phyloP scores from a whole-genome alignment of 495 filamentous ascomycete species.

The Coniosporium apollinis region DNA sequence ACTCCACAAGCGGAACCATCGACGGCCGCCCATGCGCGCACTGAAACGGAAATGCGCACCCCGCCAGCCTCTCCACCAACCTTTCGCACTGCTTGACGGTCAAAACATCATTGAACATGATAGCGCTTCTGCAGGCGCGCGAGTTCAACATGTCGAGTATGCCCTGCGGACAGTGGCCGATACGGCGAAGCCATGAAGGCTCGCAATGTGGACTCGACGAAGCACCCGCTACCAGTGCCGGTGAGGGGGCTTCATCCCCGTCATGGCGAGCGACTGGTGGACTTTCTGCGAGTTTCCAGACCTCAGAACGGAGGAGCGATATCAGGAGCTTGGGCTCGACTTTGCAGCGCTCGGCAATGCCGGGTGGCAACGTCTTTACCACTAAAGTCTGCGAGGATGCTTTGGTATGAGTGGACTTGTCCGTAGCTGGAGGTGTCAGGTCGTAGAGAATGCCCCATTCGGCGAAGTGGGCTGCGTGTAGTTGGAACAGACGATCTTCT shows the following conservation, averaged over 20 bases:
- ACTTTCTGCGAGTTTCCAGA: conserved; percentile 32
- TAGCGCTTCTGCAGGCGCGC: conserved; percentile 72
- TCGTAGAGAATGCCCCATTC: conserved; percentile 59
- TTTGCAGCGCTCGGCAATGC: conserved; percentile 60
- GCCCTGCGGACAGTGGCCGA: conserved; percentile 52
- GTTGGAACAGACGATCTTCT: conserved; percentile 40
- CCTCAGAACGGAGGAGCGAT: conserved; percentile 55
- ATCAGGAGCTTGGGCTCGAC: conserved; percentile 50
- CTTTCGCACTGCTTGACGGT: conserved; percentile 44
- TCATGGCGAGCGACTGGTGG: background rate
- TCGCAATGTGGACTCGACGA: background rate
- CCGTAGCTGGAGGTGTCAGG: conserved; percentile 7
- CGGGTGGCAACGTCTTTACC: conserved; percentile 44
- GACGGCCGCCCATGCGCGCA: conserved; percentile 41
- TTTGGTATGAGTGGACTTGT: conserved; percentile 7
- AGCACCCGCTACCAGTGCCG: background rate
- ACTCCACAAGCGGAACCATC: conserved; percentile 22
- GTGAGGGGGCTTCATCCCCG: background rate
- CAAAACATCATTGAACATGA: conserved; percentile 92
- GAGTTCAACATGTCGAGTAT: conserved; percentile 84
- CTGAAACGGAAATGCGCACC: conserved; percentile 75
- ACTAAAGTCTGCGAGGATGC: conserved; percentile 20
- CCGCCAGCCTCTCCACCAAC: conserved; percentile 44
- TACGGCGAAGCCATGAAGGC: conserved; percentile 37
- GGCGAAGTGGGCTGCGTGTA: conserved; percentile 38